A percentile compares a stretch with the other conserved stretches of the same genome.
phyloP scores from a whole-genome alignment of 2,329 filamentous ascomycete genomes.

The Zasmidium angulare region DNA sequence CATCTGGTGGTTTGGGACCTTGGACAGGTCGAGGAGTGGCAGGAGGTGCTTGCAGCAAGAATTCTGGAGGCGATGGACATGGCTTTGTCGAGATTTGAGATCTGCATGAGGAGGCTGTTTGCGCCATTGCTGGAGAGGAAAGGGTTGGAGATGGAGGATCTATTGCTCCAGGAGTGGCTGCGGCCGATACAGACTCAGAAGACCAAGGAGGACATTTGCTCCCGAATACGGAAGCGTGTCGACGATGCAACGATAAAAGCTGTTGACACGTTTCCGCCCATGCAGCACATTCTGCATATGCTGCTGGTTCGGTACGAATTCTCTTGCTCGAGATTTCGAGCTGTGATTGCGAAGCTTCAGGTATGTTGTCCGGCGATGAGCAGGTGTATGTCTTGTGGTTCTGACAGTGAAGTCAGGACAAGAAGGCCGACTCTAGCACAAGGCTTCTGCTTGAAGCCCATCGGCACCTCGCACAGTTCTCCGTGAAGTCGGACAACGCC shows the following conservation, averaged over 20 bases:
- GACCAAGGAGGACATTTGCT: neutral
- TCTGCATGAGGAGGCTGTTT: neutral
- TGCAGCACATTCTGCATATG: slow-evolving; percentile 6
- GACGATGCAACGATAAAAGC: neutral
- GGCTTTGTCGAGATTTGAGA: neutral
- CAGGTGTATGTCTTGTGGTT: neutral
- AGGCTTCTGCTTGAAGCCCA: slow-evolving; percentile 2
- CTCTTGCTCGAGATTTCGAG: neutral
- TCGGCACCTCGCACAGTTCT: neutral
- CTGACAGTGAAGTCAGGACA: neutral
- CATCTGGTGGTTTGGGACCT: neutral
- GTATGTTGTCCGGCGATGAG: neutral
- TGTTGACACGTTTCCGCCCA: neutral
- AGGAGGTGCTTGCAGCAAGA: neutral
- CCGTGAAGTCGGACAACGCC: neutral
- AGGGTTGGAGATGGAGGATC: neutral
- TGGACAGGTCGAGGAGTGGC: neutral
- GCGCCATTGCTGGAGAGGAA: neutral
- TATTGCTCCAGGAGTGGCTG: neutral
- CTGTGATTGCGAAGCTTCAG: neutral
- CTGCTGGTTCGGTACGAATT: slow-evolving; percentile 7
- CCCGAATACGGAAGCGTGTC: neutral
- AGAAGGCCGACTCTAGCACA: neutral
- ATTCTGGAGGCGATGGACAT: neutral
- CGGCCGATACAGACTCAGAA: neutral